phyloP scores from a whole-genome alignment of 805 yeast genomes.

The Zygosaccharomyces lentus region DNA sequence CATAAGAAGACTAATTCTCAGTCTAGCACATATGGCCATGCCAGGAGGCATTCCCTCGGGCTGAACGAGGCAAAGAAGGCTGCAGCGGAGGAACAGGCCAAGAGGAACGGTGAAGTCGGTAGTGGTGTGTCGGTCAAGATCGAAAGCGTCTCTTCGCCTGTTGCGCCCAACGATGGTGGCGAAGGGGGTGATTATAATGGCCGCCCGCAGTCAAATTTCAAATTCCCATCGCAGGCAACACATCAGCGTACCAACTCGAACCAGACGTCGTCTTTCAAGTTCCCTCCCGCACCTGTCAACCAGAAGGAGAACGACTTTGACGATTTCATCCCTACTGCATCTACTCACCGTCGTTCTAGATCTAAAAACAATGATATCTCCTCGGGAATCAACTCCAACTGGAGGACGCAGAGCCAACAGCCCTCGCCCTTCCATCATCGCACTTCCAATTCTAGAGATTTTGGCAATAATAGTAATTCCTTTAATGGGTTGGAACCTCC shows the following conservation, averaged over 20 bases:
- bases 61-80: conserved; percentile 90
- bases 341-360: conserved; percentile 31
- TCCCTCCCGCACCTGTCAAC: conserved; percentile 47
- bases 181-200: conserved; percentile 9
- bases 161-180: conserved; percentile 7
- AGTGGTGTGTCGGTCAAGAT: conserved; percentile 22
- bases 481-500: conserved; percentile 34
- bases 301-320: conserved; percentile 25
- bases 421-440: conserved; percentile 35
- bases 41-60: conserved; percentile 88
- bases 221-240: conserved; percentile 30
- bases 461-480: conserved; percentile 11
- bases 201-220: conserved; percentile 23
- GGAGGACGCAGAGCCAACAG: conserved; percentile 57
- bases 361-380: conserved; percentile 29
- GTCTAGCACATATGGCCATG: conserved; percentile 60
- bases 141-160: conserved; percentile 14
- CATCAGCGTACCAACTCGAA: conserved; percentile 24
- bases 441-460: conserved; percentile 28
- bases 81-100: conserved; percentile 87
- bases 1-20: conserved; percentile 50
- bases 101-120: conserved; percentile 40
- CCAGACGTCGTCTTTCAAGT: conserved; percentile 55
- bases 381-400: conserved; percentile 50
- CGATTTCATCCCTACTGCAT: conserved; percentile 29